phyloP scores from a whole-genome alignment of 1,284 basidiomycete species.

The Xerocomus amazonicus region DNA sequence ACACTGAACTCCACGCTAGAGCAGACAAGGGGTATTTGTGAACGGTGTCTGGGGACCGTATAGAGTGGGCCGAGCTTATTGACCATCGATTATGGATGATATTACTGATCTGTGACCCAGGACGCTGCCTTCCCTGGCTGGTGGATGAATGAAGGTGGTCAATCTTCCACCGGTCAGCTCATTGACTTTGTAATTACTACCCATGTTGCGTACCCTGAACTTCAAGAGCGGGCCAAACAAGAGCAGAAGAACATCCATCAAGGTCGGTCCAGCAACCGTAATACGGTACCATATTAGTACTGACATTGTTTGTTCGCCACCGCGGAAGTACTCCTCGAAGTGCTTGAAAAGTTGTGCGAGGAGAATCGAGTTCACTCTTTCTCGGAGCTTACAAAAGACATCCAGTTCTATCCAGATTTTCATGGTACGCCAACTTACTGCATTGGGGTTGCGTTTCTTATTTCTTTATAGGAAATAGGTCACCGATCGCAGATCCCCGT shows the following conservation, averaged over 20 bases:
- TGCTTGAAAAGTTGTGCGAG: constrained; percentile 65
- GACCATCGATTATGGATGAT: background rate
- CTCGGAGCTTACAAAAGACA: constrained; percentile 84
- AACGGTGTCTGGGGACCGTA: constrained; percentile 97
- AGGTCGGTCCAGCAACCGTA: constrained; percentile 36
- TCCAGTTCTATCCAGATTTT: constrained; percentile 94
- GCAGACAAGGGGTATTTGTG: constrained; percentile 81
- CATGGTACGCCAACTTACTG: constrained; percentile 48
- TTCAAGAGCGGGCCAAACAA: constrained; percentile 56
- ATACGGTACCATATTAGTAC: background rate
- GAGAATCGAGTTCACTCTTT: constrained; percentile 57
- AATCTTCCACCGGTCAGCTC: constrained; percentile 97
- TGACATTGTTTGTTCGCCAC: constrained; percentile 9
- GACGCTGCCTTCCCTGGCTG: constrained; percentile 87
- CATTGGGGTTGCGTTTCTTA: background rate
- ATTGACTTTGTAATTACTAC: constrained; percentile 95
- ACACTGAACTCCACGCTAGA: constrained; percentile 41
- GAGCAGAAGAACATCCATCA: constrained; percentile 56
- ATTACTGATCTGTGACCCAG: constrained; percentile 31
- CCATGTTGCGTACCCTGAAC: constrained; percentile 77
- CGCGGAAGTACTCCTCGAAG: constrained; percentile 66
- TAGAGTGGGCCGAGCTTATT: constrained; percentile 44
- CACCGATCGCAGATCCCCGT: constrained; percentile 89
- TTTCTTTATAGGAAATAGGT: constrained; percentile 74
- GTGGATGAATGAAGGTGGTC: constrained; percentile 99